phyloP scores from a whole-genome alignment of 106 monocot genomes.

The Dioscorea zingiberensis region DNA sequence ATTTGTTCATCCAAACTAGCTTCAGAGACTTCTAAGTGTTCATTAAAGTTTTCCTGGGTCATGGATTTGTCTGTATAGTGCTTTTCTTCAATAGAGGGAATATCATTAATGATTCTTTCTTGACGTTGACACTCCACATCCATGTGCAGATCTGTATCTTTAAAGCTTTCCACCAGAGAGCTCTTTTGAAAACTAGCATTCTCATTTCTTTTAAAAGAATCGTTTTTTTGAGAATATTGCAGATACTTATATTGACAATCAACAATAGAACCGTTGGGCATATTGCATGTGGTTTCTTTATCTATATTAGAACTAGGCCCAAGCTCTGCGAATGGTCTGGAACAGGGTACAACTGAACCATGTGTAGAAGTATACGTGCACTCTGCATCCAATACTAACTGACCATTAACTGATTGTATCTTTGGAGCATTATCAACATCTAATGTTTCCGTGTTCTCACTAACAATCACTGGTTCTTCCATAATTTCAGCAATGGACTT shows the following conservation, averaged over 20 bases:
- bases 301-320: neutral
- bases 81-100: conserved; percentile 3
- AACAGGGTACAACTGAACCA: neutral
- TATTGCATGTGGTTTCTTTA: neutral
- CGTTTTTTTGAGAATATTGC: conserved; percentile 4
- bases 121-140: conserved; percentile 6
- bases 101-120: neutral
- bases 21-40: conserved; percentile 25
- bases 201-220: neutral
- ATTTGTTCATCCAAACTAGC: conserved; percentile 59
- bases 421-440: neutral
- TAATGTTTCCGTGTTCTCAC: neutral
- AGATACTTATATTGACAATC: neutral
- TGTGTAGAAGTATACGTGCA: conserved; percentile 6
- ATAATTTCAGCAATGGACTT: neutral
- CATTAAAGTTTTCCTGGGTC: conserved; percentile 9
- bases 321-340: conserved; percentile 4
- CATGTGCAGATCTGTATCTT: conserved; percentile 4
- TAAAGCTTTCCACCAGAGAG: conserved; percentile 16
- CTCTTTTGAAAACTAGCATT: neutral
- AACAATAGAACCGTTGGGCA: conserved; percentile 3
- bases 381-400: conserved; percentile 3
- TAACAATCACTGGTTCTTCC: conserved; percentile 3
- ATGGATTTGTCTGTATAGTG: conserved; percentile 4
- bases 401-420: conserved; percentile 1